A percentile compares a stretch with the other conserved stretches of the same genome.
Conservation (phyloP, 164 flowering plant genomes). For the Magnolia officinalis region DNA sequence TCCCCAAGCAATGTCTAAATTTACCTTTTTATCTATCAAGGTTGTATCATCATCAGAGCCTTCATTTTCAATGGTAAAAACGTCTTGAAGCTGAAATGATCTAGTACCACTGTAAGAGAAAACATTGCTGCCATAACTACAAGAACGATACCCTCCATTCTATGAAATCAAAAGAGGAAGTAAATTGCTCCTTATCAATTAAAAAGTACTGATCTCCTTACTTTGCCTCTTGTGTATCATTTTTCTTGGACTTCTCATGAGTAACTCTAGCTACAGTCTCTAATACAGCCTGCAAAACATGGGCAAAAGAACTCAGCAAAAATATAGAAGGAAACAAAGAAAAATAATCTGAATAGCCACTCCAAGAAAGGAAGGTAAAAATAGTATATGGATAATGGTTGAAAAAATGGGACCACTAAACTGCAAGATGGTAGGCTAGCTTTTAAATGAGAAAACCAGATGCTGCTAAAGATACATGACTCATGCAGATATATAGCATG, state of each 20-base stretch:
- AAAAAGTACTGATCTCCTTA: constrained; percentile 26
- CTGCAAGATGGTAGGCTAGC: too few relatives aligned
- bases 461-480: neutral
- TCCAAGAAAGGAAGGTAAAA: too few relatives aligned
- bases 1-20: neutral
- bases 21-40: constrained; percentile 86
- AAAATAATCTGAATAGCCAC: neutral
- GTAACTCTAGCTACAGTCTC: constrained; percentile 91
- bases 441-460: neutral
- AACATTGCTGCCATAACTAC: constrained; percentile 12
- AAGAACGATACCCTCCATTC: constrained; percentile 4
- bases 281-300: constrained; percentile 63
- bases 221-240: constrained; percentile 77
- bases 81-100: constrained; percentile 82
- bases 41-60: constrained; percentile 66
- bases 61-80: constrained; percentile 72
- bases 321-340: neutral
- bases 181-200: neutral
- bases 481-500: neutral
- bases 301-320: constrained; percentile 4
- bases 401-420: too few relatives aligned
- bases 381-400: too few relatives aligned
- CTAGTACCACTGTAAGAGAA: constrained; percentile 60
- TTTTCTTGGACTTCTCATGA: constrained; percentile 77
- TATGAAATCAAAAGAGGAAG: neutral